phyloP scores from a whole-genome alignment of 2,329 filamentous ascomycete species.

The Trichoderma hamatum region DNA sequence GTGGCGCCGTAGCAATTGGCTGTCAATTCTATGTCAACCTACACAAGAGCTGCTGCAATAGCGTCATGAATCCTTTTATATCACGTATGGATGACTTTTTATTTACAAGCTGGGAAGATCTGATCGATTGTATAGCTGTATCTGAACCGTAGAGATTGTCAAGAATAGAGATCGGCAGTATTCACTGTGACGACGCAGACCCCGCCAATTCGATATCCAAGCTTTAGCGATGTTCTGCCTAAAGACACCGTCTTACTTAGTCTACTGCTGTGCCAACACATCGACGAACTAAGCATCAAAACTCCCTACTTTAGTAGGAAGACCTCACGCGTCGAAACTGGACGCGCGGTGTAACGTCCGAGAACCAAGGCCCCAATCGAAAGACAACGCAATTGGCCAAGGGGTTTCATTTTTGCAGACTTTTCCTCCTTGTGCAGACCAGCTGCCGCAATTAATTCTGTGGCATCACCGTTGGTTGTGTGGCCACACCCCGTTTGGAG shows the following conservation, averaged over 20 bases:
- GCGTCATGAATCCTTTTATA: background rate
- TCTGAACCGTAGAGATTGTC: background rate
- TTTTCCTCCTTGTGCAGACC: background rate
- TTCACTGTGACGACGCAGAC: background rate
- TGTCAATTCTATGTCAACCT: background rate
- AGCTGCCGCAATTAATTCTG: background rate
- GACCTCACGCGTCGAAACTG: conserved; percentile 17
- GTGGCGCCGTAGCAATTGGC: background rate
- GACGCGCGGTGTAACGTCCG: conserved; percentile 16
- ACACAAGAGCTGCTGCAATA: background rate
- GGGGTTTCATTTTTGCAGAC: background rate
- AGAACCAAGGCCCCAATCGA: background rate
- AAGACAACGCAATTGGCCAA: background rate
- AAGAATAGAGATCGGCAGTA: background rate
- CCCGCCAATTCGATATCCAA: conserved; percentile 18
- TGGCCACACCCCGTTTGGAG: background rate
- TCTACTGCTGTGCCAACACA: background rate
- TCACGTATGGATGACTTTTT: background rate
- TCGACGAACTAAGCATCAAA: background rate
- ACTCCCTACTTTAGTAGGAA: background rate
- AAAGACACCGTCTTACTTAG: background rate
- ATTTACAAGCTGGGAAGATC: background rate
- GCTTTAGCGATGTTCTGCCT: conserved; percentile 14
- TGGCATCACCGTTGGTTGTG: background rate
- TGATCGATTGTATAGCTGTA: background rate